phyloP scores from a whole-genome alignment of 2,329 filamentous ascomycete genomes.

The Penicillium hordei region DNA sequence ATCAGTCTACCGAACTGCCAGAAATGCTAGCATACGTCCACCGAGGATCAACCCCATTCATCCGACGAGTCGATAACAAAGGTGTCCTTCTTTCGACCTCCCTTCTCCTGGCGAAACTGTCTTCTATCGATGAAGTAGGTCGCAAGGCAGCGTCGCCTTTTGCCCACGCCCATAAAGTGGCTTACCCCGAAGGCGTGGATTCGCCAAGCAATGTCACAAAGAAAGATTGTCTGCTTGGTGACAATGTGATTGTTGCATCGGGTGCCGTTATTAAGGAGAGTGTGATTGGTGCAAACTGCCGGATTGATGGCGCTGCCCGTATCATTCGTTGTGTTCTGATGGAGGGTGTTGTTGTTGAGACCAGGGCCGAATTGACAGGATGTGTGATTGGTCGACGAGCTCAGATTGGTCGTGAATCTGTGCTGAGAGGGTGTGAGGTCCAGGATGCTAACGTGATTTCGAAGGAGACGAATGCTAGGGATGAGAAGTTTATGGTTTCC shows the following conservation, averaged over 20 bases:
- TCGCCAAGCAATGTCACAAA: neutral
- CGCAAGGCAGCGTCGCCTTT: neutral
- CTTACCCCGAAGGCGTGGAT: neutral
- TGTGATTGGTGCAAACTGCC: slow-evolving; percentile 1
- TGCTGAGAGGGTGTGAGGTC: neutral
- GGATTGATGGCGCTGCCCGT: neutral
- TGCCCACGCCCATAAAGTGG: slow-evolving; percentile 1
- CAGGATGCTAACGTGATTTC: neutral
- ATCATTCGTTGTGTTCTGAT: slow-evolving; percentile 5
- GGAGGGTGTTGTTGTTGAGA: slow-evolving; percentile 1
- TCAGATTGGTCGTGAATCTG: neutral
- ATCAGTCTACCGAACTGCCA: neutral
- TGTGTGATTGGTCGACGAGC: slow-evolving; percentile 3
- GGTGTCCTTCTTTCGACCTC: neutral
- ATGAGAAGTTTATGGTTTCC: neutral
- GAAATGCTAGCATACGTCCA: neutral
- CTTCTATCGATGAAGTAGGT: slow-evolving; percentile 3
- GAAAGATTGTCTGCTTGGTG: neutral
- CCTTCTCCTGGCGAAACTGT: slow-evolving; percentile 1
- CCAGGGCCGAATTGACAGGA: neutral
- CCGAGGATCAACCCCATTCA: neutral
- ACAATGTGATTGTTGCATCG: neutral
- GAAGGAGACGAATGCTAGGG: neutral
- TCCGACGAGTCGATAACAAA: neutral
- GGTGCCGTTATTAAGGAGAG: slow-evolving; percentile 3